A percentile compares a stretch with the other conserved stretches of the same genome.
Evolutionary conservation across 805 yeast genomes (phyloP).

Genomic region (Schwanniomyces polymorphus): DNA sequence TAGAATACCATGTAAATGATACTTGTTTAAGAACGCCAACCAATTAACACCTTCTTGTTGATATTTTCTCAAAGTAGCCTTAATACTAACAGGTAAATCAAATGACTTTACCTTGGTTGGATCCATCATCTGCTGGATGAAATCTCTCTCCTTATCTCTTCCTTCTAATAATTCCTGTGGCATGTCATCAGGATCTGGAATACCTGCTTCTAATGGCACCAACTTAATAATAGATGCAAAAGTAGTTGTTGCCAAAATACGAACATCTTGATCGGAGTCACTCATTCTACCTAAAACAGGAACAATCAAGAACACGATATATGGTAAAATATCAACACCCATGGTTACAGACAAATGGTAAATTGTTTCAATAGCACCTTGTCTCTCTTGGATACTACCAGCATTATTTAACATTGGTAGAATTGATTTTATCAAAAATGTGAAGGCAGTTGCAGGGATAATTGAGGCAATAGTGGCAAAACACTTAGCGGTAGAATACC

Average conservation of each 20-base stretch:
- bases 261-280: slow-evolving; percentile 85
- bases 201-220: slow-evolving; percentile 97
- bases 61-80: slow-evolving; percentile 89
- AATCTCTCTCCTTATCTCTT: slow-evolving; percentile 91
- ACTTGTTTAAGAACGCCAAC: slow-evolving; percentile 92
- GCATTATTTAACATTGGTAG: slow-evolving; percentile 82
- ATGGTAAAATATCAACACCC: slow-evolving; percentile 90
- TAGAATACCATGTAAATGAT: slow-evolving; percentile 92
- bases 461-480: slow-evolving; percentile 75
- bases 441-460: slow-evolving; percentile 69
- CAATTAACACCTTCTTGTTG: slow-evolving; percentile 99
- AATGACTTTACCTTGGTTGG: slow-evolving; percentile 87
- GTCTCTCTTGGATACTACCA: slow-evolving; percentile 67
- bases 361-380: slow-evolving; percentile 91
- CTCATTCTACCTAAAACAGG: slow-evolving; percentile 98
- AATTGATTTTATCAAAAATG: slow-evolving; percentile 72
- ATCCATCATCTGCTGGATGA: slow-evolving; percentile 97
- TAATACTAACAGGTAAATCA: slow-evolving; percentile 84
- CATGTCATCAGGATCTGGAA: slow-evolving; percentile 91
- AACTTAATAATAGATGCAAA: slow-evolving; percentile 94
- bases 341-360: slow-evolving; percentile 81
- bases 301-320: slow-evolving; percentile 91
- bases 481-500: slow-evolving; percentile 90
- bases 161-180: slow-evolving; percentile 81
- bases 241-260: slow-evolving; percentile 89